Evolutionary conservation across 805 yeast genomes (phyloP), one percentile per base, ranked within the genome.

Genomic region (Nakazawaea populi): DNA sequence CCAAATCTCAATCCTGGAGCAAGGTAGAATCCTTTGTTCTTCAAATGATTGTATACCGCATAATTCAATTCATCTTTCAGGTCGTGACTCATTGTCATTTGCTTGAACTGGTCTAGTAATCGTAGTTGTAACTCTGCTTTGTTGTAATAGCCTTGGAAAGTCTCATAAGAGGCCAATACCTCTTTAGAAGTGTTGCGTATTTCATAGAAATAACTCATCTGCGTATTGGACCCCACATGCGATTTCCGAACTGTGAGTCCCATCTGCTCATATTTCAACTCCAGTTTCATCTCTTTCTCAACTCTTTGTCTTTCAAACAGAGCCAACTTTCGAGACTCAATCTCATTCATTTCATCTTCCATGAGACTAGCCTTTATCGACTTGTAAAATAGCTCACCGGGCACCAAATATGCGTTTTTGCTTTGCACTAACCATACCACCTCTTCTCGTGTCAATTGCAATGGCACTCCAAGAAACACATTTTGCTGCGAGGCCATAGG

Each of bases 401-500:
- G 79, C 0, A 77, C 72, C 3, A 85, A 59, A 4, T 70, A 58
- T 0, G 76, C 82, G 18, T 63, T 59, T 0, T 69, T 69, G 5
- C 68, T 59, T 4, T 69, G 67, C 7, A 84, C 71, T 31, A 90
- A 69, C 80, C 87, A 87, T 9, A 80, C 54, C 0, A 83, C 80
- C 59, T 92, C 98, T 64, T 88, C 95, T 0, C 79, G 65, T 67
- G 81, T 74, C 42, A 92, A 69, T 59, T 82, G 80, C 47, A 94
- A 65, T 0, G 99, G 99, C 2, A 91, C 67, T 0, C 96, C 95
- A 40, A 89, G 70, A 59, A 91, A 86, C n/a, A 83, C 73, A 60
- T 89, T 90, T 61, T 92, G 99, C 64, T 94, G 99, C 2, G 97
- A 94, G n/a, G 91, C 89, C 44, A 82, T 75, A 0, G 97, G 87